A percentile compares a stretch with the other conserved stretches of the same genome.
Conservation (phyloP, 805 yeast genomes). For the Cyberlindnera japonica region DNA sequence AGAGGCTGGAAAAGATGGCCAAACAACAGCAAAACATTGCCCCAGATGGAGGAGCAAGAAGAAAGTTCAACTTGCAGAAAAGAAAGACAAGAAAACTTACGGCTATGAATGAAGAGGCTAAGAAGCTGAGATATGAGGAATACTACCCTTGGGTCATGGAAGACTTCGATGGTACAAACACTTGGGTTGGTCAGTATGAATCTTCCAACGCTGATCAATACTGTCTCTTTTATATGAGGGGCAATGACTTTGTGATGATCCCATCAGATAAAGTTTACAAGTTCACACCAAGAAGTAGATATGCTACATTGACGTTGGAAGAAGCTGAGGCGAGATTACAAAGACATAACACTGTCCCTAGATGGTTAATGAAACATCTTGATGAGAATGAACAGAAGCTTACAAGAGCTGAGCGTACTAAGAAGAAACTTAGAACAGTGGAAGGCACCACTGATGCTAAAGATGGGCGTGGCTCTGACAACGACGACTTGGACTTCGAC, state of each 20-base stretch:
- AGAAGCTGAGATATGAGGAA: slow-evolving; percentile 89
- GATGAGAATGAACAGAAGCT: slow-evolving; percentile 53
- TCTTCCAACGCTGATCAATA: slow-evolving; percentile 84
- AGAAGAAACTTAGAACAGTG: slow-evolving; percentile 46
- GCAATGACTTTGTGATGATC: slow-evolving; percentile 70
- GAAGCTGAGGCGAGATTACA: slow-evolving; percentile 97
- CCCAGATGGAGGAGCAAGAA: slow-evolving; percentile 88
- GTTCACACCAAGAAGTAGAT: slow-evolving; percentile 89
- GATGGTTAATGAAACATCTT: slow-evolving; percentile 95
- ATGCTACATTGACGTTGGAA: slow-evolving; percentile 89
- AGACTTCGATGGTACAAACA: slow-evolving; percentile 90
- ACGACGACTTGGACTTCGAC: slow-evolving; percentile 90
- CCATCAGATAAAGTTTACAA: slow-evolving; percentile 94
- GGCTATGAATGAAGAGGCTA: slow-evolving; percentile 75
- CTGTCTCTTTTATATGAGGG: slow-evolving; percentile 79
- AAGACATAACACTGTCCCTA: slow-evolving; percentile 67
- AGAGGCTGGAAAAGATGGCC: slow-evolving; percentile 31
- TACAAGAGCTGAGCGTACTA: slow-evolving; percentile 48
- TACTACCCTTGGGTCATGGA: slow-evolving; percentile 98
- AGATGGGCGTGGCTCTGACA: slow-evolving; percentile 62
- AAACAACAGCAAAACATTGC: slow-evolving; percentile 64
- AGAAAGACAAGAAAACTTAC: slow-evolving; percentile 83
- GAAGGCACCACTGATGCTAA: slow-evolving; percentile 35
- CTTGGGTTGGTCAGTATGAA: slow-evolving; percentile 94
- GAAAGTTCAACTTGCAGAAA: slow-evolving; percentile 54